These are phyloP conservation scores for Talaromyces verruculosus DNA, from an alignment of 2,329 filamentous ascomycete species.

Conservation along the genomic window DNA sequence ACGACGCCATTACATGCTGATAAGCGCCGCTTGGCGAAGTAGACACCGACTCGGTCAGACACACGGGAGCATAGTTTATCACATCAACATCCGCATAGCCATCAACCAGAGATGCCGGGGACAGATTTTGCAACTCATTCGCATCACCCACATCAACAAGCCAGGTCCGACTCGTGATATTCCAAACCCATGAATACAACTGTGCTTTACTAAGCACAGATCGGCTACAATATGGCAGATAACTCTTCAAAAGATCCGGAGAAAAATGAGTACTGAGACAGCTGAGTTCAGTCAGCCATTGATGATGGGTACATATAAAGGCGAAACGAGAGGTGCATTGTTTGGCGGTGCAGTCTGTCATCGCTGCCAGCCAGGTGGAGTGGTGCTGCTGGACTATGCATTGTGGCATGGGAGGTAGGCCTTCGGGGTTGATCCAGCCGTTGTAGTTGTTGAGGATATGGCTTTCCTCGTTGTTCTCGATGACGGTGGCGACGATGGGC, in stretches of 20 bases:
- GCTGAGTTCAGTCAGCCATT: neutral
- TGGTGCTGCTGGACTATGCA: conserved; percentile 4
- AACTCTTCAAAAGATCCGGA: neutral
- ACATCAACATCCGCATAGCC: neutral
- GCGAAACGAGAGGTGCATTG: neutral
- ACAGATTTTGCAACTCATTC: neutral
- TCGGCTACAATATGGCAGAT: conserved; percentile 5
- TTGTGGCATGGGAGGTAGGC: conserved; percentile 6
- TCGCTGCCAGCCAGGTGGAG: conserved; percentile 1
- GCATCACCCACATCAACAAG: conserved; percentile 6
- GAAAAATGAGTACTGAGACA: conserved; percentile 6
- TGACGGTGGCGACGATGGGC: neutral
- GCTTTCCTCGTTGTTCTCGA: neutral
- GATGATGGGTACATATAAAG: neutral
- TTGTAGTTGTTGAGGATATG: neutral
- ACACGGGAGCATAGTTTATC: neutral
- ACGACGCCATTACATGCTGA: neutral
- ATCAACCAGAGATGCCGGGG: neutral
- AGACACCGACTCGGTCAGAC: neutral
- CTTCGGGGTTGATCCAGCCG: conserved; percentile 7
- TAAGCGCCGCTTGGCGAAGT: neutral
- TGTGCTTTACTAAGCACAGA: conserved; percentile 7
- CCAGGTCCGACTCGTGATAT: neutral
- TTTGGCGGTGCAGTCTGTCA: neutral
- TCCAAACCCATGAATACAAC: neutral